Conservation (phyloP, 306 rosid genomes). For the Potentilla sterilis region DNA sequence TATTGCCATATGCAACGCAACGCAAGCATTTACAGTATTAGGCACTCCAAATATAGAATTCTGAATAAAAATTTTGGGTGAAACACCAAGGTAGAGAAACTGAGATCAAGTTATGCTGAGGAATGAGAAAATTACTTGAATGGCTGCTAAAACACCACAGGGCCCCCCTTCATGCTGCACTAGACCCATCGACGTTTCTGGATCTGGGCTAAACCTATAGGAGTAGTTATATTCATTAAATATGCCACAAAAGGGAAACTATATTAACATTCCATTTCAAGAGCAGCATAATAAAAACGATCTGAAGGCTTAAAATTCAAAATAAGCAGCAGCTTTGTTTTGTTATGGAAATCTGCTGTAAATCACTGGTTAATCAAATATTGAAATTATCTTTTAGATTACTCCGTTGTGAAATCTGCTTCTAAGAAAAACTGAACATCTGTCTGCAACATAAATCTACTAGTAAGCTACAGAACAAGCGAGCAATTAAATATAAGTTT, state of each 20-base stretch:
- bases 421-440: not conserved
- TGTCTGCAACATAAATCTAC: not conserved
- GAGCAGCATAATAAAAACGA: not conserved
- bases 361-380: too few species aligned
- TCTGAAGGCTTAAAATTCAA: not conserved
- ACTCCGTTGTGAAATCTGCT: not conserved
- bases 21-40: slow-evolving; percentile 11
- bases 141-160: slow-evolving; percentile 97
- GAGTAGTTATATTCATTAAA: slow-evolving; percentile 29
- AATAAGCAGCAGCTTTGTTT: too few species aligned
- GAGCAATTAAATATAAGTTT: not conserved
- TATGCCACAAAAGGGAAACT: slow-evolving; percentile 35
- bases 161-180: slow-evolving; percentile 99
- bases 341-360: not conserved
- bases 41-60: not conserved
- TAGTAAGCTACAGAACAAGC: not conserved
- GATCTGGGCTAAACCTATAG: slow-evolving; percentile 75
- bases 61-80: slow-evolving; percentile 2
- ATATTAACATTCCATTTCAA: slow-evolving; percentile 3
- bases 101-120: slow-evolving; percentile 25
- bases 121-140: slow-evolving; percentile 69
- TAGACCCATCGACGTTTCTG: slow-evolving; percentile 89
- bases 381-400: too few species aligned
- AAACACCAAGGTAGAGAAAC: slow-evolving; percentile 24
- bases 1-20: not conserved